Evolutionary conservation across 2,329 filamentous ascomycete species (phyloP), one percentile per base, ranked within the genome.

Genomic region (Paramyrothecium sp.): DNA sequence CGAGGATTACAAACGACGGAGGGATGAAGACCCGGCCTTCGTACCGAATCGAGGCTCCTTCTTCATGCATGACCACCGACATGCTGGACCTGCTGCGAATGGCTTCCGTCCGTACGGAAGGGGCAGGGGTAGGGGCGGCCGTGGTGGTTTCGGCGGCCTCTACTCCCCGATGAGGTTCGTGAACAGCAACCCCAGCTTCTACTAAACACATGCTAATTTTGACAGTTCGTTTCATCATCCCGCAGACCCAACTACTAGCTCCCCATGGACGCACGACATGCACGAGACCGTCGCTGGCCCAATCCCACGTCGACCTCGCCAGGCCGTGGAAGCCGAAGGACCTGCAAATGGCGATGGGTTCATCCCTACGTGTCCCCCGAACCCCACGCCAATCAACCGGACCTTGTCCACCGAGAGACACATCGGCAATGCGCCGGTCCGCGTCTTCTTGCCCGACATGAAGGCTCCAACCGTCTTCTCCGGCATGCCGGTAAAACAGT

Each of bases 21-120:
- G 91, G 65, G 92, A 96, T 70, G 88, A 91, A 65, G 92, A 97
- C 72, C 94, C 94, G 38, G 88, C 93, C 12, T 97, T 97, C 75
- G 94, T 97, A 56, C 94, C 95, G 55, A 97, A 96, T 69, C 83
- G 94, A 63, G 95, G 95, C 58, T 89, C 91, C 60, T 98, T 98
- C 80, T 98, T 97, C 78, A 92, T 98, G 86, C 94, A 98, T 73
- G 95, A 98, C 71, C 91, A 95, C 68, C 86, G 92, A 60, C 88
- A 91, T 65, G 85, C 89, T 56, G 89, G 89, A n/a, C 84, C 88
- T 49, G 86, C 87, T 63, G 84, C 88, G 54, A 94, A 93, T 73
- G 89, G 89, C 54, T 92, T 94, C 73, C 82, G 90, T 57, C 85
- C 88, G 13, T 89, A 88, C 71, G 84, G 84, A 33, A 82, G 88